A percentile compares a stretch with the other conserved stretches of the same genome.
Conservation (phyloP, 495 filamentous ascomycete species). For the Elaphomyces granulatus region DNA sequence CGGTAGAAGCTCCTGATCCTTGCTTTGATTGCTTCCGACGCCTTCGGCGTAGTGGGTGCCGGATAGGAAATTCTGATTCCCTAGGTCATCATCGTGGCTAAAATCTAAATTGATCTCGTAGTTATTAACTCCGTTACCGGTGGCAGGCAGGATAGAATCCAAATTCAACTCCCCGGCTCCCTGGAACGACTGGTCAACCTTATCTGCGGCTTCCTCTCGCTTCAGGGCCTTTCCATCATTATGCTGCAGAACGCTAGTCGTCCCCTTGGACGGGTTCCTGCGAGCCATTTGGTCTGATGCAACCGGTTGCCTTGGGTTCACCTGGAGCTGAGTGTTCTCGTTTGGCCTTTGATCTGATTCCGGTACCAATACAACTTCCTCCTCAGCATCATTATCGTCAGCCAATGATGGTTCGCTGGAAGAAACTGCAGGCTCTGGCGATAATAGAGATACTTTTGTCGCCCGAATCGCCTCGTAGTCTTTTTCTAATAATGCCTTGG, state of each 20-base stretch:
- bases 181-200: conserved; percentile 8
- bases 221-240: conserved; percentile 8
- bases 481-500: conserved; percentile 32
- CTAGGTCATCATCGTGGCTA: conserved; percentile 26
- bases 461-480: conserved; percentile 30
- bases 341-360: not conserved
- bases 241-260: conserved; percentile 9
- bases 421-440: not conserved
- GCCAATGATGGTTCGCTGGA: not conserved
- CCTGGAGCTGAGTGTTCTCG: not conserved
- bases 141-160: conserved; percentile 25
- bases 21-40: conserved; percentile 10
- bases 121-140: conserved; percentile 18
- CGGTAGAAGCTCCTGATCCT: conserved; percentile 10
- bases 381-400: not conserved
- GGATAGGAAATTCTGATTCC: conserved; percentile 30
- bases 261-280: conserved; percentile 7
- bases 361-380: not conserved
- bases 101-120: conserved; percentile 36
- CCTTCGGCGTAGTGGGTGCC: conserved; percentile 20
- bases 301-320: conserved; percentile 4
- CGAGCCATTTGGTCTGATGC: conserved; percentile 8
- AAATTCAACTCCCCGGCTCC: conserved; percentile 28
- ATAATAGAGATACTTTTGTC: conserved; percentile 19
- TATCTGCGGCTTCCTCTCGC: conserved; percentile 5